phyloP scores from a whole-genome alignment of 1,284 basidiomycete genomes.

The Cutaneotrichosporon dermatis region DNA sequence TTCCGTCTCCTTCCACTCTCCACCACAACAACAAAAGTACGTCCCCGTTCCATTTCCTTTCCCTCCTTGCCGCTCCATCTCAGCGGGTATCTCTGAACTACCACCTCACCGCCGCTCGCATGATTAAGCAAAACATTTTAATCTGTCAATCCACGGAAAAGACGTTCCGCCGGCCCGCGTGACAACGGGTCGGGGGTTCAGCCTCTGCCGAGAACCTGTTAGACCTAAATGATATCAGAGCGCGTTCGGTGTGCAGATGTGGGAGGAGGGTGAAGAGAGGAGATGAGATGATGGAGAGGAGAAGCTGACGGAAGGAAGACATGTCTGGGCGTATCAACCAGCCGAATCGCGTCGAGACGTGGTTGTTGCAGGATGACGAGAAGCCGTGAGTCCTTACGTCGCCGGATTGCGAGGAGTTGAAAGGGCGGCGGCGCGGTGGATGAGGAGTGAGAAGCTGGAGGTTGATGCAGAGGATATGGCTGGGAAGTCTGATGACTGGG shows the following conservation, averaged over 20 bases:
- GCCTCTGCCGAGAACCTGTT: slow-evolving; percentile 33
- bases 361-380: slow-evolving; percentile 82
- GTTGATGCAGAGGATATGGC: too few species aligned
- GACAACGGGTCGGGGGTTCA: slow-evolving; percentile 21
- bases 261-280: too few species aligned
- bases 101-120: too few species aligned
- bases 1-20: too few species aligned
- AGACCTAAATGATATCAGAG: slow-evolving; percentile 31
- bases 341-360: slow-evolving; percentile 77
- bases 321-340: slow-evolving; percentile 67
- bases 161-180: slow-evolving; percentile 29
- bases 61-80: too few species aligned
- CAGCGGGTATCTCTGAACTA: too few species aligned
- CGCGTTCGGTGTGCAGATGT: slow-evolving; percentile 17
- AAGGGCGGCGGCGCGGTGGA: too few species aligned
- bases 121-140: slow-evolving; percentile 48
- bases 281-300: background rate
- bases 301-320: slow-evolving; percentile 11
- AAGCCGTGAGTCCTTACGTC: slow-evolving; percentile 64
- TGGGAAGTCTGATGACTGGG: too few species aligned
- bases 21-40: background rate
- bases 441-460: too few species aligned
- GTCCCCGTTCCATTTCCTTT: too few species aligned
- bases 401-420: too few species aligned
- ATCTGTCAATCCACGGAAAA: slow-evolving; percentile 59